phyloP scores from a whole-genome alignment of 805 yeast genomes.

The Torulaspora gathmanii region DNA sequence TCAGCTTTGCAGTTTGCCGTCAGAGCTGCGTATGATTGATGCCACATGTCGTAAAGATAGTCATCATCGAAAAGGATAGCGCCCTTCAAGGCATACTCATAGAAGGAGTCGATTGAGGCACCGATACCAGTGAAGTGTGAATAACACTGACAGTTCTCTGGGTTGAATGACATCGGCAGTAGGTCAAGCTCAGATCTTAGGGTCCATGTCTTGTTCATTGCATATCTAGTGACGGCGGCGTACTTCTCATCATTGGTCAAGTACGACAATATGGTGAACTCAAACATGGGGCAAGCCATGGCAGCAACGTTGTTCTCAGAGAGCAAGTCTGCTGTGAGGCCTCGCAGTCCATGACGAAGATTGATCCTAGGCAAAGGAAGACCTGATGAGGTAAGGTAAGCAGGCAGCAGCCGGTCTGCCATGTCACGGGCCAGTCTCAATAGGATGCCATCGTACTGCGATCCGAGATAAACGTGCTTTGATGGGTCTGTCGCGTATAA shows the following conservation, averaged over 20 bases:
- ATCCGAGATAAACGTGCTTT: constrained; percentile 37
- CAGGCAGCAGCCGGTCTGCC: constrained; percentile 65
- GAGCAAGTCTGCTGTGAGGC: constrained; percentile 43
- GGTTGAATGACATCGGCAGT: constrained; percentile 73
- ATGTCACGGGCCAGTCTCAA: constrained; percentile 66
- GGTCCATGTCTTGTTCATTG: constrained; percentile 70
- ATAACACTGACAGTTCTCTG: constrained; percentile 50
- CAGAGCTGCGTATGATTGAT: constrained; percentile 54
- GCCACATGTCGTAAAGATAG: constrained; percentile 52
- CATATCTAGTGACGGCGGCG: constrained; percentile 53
- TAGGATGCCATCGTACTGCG: constrained; percentile 65
- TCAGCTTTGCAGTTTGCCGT: constrained; percentile 47
- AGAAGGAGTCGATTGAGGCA: constrained; percentile 87
- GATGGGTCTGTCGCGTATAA: constrained; percentile 54
- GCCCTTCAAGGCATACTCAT: constrained; percentile 79
- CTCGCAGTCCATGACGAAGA: constrained; percentile 47
- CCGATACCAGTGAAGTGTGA: constrained; percentile 74
- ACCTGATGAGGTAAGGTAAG: constrained; percentile 59
- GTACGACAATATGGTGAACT: constrained; percentile 68
- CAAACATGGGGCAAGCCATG: constrained; percentile 77
- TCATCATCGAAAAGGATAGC: constrained; percentile 66
- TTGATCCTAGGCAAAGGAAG: constrained; percentile 82
- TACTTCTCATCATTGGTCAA: constrained; percentile 71
- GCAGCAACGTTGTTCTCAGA: constrained; percentile 83
- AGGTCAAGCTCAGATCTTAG: constrained; percentile 57